Evolutionary conservation across 2,329 filamentous ascomycete genomes (phyloP).

Genomic region (Ascochyta pisi): DNA sequence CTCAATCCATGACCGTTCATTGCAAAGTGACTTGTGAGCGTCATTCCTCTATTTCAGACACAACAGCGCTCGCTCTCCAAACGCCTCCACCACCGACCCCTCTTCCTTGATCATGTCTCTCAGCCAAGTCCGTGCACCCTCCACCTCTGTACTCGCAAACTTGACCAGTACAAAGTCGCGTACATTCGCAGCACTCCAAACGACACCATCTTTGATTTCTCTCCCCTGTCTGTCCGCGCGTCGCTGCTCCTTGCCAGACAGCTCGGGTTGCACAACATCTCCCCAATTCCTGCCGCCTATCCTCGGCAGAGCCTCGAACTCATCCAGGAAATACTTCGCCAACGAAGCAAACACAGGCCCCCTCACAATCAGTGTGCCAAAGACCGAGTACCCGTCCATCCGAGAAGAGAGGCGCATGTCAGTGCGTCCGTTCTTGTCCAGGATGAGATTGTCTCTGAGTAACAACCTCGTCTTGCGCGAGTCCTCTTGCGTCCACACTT

Average conservation of each 20-base stretch:
- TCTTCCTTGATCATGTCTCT: slow-evolving; percentile 76
- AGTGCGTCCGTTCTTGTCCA: slow-evolving; percentile 62
- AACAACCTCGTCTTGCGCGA: slow-evolving; percentile 65
- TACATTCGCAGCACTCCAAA: slow-evolving; percentile 50
- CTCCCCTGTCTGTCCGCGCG: slow-evolving; percentile 61
- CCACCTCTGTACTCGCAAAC: slow-evolving; percentile 82
- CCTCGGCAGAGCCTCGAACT: slow-evolving; percentile 79
- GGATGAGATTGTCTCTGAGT: slow-evolving; percentile 82
- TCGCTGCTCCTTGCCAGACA: slow-evolving; percentile 54
- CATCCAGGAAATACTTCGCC: slow-evolving; percentile 75
- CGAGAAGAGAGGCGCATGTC: slow-evolving; percentile 51
- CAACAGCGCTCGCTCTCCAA: slow-evolving; percentile 82
- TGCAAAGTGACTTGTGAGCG: neutral
- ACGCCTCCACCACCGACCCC: slow-evolving; percentile 71
- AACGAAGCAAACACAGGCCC: slow-evolving; percentile 73
- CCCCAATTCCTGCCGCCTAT: slow-evolving; percentile 83
- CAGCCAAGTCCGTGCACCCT: slow-evolving; percentile 82
- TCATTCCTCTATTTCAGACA: slow-evolving; percentile 57
- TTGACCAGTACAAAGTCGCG: slow-evolving; percentile 85
- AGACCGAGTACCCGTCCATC: slow-evolving; percentile 77
- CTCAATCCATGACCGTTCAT: too few species aligned
- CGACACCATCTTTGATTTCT: slow-evolving; percentile 57
- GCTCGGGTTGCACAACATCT: slow-evolving; percentile 48
- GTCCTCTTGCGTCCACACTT: slow-evolving; percentile 70
- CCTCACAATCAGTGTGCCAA: slow-evolving; percentile 84